phyloP scores from a whole-genome alignment of 164 flowering plant genomes.

The Vitis vinifera region DNA sequence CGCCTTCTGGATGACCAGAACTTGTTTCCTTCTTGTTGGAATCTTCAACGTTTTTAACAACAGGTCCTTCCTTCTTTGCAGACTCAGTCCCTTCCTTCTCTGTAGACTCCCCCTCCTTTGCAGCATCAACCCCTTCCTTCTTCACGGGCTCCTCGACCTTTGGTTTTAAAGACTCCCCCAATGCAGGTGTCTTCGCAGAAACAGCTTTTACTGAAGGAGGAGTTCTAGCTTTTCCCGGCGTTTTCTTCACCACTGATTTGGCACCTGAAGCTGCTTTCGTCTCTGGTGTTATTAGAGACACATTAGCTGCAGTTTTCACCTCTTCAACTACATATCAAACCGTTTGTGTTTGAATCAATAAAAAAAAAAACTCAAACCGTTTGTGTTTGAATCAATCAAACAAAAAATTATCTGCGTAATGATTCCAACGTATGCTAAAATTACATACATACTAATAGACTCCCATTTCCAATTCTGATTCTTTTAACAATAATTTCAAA shows the following conservation, averaged over 20 bases:
- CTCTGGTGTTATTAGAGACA: constrained; percentile 22
- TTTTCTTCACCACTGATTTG: constrained; percentile 28
- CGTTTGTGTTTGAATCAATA: too few relatives aligned
- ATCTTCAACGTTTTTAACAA: constrained; percentile 13
- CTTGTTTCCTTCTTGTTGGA: constrained; percentile 3
- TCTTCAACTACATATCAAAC: constrained; percentile 24
- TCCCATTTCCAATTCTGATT: too few relatives aligned
- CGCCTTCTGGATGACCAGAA: neutral
- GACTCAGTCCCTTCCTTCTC: constrained; percentile 13
- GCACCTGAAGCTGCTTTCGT: constrained; percentile 8
- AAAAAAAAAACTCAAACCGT: too few relatives aligned
- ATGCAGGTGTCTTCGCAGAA: constrained; percentile 10
- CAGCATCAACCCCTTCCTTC: constrained; percentile 11
- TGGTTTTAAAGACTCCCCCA: constrained; percentile 3
- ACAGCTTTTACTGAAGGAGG: constrained; percentile 18
- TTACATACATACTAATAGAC: too few relatives aligned
- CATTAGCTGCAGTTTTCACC: constrained; percentile 19
- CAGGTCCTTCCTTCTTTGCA: constrained; percentile 14
- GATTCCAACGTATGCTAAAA: too few relatives aligned
- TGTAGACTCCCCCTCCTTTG: constrained; percentile 8
- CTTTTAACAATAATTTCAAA: too few relatives aligned
- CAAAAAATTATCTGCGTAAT: too few relatives aligned
- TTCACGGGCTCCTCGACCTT: constrained; percentile 8
- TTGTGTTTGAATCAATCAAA: neutral
- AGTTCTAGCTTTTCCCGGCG: constrained; percentile 22